phyloP scores from a whole-genome alignment of 1,139 yeast genomes.

The Kodamaea fungicola region DNA sequence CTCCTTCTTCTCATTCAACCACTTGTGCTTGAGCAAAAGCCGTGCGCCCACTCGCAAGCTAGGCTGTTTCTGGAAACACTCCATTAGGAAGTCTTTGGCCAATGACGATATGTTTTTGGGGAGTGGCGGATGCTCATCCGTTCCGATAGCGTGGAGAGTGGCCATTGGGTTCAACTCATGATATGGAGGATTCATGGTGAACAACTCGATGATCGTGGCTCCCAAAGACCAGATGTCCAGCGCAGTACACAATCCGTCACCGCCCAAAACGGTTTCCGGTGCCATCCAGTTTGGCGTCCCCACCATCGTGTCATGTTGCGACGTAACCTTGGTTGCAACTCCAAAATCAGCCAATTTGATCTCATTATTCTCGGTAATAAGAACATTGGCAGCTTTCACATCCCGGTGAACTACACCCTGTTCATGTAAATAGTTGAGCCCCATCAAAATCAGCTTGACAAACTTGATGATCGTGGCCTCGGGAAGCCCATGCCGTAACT shows the following conservation, averaged over 20 bases:
- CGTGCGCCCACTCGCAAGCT: constrained; percentile 55
- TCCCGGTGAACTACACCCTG: constrained; percentile 79
- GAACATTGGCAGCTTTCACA: constrained; percentile 74
- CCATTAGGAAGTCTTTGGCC: constrained; percentile 61
- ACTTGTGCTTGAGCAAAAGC: constrained; percentile 55
- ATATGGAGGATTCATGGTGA: constrained; percentile 88
- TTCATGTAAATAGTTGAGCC: constrained; percentile 63
- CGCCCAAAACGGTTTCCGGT: constrained; percentile 69
- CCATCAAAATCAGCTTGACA: constrained; percentile 69
- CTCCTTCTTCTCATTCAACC: constrained; percentile 40
- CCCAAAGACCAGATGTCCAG: constrained; percentile 95
- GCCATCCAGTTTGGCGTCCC: constrained; percentile 92
- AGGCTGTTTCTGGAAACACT: constrained; percentile 80
- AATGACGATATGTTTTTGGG: constrained; percentile 57
- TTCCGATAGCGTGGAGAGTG: constrained; percentile 88
- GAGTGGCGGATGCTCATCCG: constrained; percentile 75
- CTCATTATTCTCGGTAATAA: constrained; percentile 55
- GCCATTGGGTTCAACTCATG: constrained; percentile 80
- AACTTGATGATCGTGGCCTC: constrained; percentile 61
- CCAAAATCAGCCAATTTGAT: constrained; percentile 80
- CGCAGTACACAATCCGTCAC: constrained; percentile 84
- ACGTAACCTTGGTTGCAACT: constrained; percentile 57
- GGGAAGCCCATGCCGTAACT: constrained; percentile 50
- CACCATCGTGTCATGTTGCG: constrained; percentile 41
- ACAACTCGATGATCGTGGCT: constrained; percentile 82